Evolutionary conservation across 129 eudicot genomes (phyloP), one percentile per base, ranked within the genome.

Genomic region (Scalesia atractyloides): DNA sequence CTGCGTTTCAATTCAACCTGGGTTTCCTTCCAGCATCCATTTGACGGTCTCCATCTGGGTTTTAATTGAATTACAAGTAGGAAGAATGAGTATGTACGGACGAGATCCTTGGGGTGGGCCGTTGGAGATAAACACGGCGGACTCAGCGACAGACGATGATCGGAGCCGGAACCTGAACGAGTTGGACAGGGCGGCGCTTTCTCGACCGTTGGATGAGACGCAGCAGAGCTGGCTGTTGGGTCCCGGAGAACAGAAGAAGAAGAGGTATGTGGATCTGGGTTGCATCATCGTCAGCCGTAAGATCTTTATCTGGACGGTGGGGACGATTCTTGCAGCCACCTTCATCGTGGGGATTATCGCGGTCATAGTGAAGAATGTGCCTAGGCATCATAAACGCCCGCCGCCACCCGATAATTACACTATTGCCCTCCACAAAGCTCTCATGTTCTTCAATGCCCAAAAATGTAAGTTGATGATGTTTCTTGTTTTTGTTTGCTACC

Each of bases 61-160:
- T 48, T 33, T n/a, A n/a, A n/a, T n/a, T n/a, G n/a, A n/a, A n/a
- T n/a, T 30, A 30, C 34, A 30, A 7, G 10, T 8, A 9, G 15
- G 10, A 58, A 11, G 14, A 39, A 76, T 78, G 73, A 78, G 82
- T 52, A 78, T 93, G 98, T 89, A 89, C 77, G 96, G 95, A 7
- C 71, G 96, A 76, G 96, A 93, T 80, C 92, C 95, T 37, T 92
- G 98, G 98, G 98, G 96, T 7, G 98, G 96, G 51, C 85, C 96
- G 34, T 62, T 92, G 48, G 98, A 92, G 77, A 89, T 92, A 51
- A 82, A 80, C 76, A 84, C 96, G 30, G 86, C 94, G n/a, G 98
- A 89, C 56, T 87, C 95, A 0, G 92, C 87, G 34, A 86, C 95
- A 10, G 92, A 94, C 78, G 98, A 94, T 39, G 98, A 90, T 57